Evolutionary conservation across 257 asterid genomes (phyloP).

Genomic region (Solanum ahanhuiri): DNA sequence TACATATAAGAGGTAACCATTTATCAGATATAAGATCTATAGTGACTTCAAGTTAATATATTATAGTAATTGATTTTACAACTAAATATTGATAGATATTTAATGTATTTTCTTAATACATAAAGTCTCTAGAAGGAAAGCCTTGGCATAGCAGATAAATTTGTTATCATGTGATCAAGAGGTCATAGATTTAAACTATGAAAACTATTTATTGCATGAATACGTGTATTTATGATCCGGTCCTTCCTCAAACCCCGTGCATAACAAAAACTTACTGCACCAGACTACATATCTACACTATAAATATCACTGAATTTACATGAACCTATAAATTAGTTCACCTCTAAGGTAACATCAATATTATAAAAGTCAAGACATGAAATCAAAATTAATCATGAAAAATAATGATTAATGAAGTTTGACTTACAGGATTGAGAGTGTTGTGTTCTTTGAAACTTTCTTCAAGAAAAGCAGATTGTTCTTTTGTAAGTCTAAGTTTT

Average conservation of each 20-base stretch:
- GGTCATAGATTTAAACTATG: not conserved
- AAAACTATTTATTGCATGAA: not conserved
- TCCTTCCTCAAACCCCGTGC: not conserved
- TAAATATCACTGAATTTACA: not conserved
- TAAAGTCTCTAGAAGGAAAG: not conserved
- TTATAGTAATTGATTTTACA: too few relatives aligned
- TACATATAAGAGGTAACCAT: too few relatives aligned
- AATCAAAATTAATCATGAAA: not conserved
- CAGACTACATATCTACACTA: not conserved
- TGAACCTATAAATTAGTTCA: not conserved
- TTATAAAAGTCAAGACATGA: not conserved
- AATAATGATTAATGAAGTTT: not conserved
- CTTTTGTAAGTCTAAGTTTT: constrained; percentile 66
- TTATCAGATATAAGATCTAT: too few relatives aligned
- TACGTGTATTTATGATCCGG: fast-evolving
- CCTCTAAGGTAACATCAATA: not conserved
- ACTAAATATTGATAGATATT: too few relatives aligned
- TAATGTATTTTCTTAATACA: not conserved
- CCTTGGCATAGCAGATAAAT: not conserved
- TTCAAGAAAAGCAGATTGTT: constrained; percentile 86
- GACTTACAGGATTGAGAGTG: constrained; percentile 83
- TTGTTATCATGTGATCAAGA: not conserved
- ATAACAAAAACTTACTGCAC: not conserved
- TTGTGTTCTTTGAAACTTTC: constrained; percentile 85
- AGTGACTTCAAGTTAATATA: not conserved